Base-by-base conservation (phyloP, 192 early-diverging fungal species). In the Entomortierella chlamydospora region DNA sequence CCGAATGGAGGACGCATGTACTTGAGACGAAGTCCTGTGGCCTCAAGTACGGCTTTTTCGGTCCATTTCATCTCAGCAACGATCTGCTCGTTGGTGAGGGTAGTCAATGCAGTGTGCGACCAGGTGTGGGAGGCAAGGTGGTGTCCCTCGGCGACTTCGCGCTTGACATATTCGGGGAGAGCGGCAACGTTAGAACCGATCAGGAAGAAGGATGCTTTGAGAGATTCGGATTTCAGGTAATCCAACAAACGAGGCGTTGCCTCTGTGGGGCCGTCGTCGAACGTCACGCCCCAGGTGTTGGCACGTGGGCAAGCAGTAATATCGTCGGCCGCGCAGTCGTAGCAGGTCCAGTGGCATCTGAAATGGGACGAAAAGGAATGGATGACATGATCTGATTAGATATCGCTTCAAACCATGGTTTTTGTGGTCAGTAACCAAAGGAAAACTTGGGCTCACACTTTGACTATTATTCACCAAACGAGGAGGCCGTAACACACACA, bases 181-280 rank as follows among this genome's bases (percentile, higher is more conserved):
- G 73, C 81, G 57, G 77, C 50, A n/a, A 84, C 87, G 59, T 89
- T 89, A 63, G 84, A 81, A 53, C 88, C 88, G 70, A 89, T 90
- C 41, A 86, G 64, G 74, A 91, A 91, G 83, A 91, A 86, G 23
- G 89, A 84, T 1, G 88, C 86, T 31, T 83, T 81, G 29, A 83
- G 77, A 20, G 83, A 81, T 30, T 86, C 51, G 15, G 69, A 29
- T 45, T 81, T 60, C 33, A 91, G 70, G 42, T 73, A 82, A 57
- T 86, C 81, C 47, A 88, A 81, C 42, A 91, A 68, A 6, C 70
- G 73, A 45, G 78, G 80, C 53, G 83, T 83, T 37, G 81, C 87
- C 22, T 61, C 51, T 30, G 85, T 82, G 30, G 90, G 90, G 55
- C 90, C 90, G 68, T 91, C 90, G 74, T 91, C 90, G 52, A 89